Base-by-base conservation (phyloP, 2,329 filamentous ascomycete genomes). In the Ophiostoma tasmaniense region DNA sequence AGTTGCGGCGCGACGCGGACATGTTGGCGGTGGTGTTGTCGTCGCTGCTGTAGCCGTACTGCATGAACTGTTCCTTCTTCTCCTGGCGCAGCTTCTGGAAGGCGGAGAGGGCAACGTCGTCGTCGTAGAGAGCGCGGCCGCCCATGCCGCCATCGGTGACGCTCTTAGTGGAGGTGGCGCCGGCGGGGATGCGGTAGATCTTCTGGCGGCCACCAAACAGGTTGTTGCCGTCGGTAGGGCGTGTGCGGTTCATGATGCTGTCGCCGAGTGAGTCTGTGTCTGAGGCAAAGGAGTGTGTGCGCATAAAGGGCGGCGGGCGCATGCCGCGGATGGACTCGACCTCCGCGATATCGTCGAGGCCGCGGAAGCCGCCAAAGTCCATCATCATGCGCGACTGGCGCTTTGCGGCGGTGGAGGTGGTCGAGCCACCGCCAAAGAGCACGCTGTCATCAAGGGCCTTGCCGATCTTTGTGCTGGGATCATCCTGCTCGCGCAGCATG, bases 391-490 rank as follows among this genome's bases (percentile, higher is more conserved):
- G 64, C 0, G 93, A 97, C 72, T 90, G 89, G 68, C 92, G 86
- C 75, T 92, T 93, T 3, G 91, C 91, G 64, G 59, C 59, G 4
- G 59, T 3, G 10, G 61, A 64, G 2, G 61, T 37, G 30, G 13
- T 8, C 6, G 61, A 39, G 20, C 30, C 61, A 1, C 30, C 28
- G 13, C 25, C 6, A 8, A 88, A 90, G 25, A 98, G 80, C 2
- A 98, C 93, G 73, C 93, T 97, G 78, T 97, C 94, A 76, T 98
- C 94, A 78, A 91, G 95, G 20, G 94, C 94, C 78, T 98, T 97
- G 70, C 94, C 94, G 39, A 97, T 85, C 77, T 93, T 90, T 1
- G 92, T 94, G 71, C 83, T 89, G 0, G 94, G 94, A 75, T 97
- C 93, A 77, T 97, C 93, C 77, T 97, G 94, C 78, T 97, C 94